A percentile compares a stretch with the other conserved stretches of the same genome.
These are phyloP conservation scores for Dimocarpus longan DNA, from an alignment of 345 rosid species.

Conservation along the genomic window DNA sequence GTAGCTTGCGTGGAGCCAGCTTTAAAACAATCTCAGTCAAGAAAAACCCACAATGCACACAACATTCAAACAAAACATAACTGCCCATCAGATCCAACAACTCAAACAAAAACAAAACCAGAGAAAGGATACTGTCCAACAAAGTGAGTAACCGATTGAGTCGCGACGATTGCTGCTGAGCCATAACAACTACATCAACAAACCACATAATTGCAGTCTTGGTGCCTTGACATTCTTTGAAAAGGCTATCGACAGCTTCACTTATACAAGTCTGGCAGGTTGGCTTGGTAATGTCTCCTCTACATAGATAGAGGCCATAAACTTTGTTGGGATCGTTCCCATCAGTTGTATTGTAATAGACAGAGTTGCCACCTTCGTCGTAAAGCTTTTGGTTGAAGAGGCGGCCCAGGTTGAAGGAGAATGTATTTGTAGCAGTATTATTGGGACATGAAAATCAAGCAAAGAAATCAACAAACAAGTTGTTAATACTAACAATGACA, in stretches of 20 bases:
- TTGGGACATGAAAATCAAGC: no score
- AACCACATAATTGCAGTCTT: slow-evolving; percentile 26
- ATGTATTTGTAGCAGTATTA: neutral
- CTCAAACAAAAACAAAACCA: neutral
- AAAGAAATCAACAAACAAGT: no score
- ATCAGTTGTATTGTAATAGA: neutral
- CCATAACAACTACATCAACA: slow-evolving; percentile 54
- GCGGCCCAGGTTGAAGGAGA: neutral
- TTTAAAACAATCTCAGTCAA: slow-evolving; percentile 34
- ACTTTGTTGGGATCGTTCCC: slow-evolving; percentile 16
- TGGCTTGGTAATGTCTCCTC: neutral
- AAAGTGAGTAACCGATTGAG: slow-evolving; percentile 95
- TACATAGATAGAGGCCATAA: slow-evolving; percentile 26
- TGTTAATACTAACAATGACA: no score
- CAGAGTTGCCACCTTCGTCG: neutral
- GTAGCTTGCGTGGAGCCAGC: slow-evolving; percentile 99
- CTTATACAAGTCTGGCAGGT: slow-evolving; percentile 24
- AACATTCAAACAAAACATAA: slow-evolving; percentile 1
- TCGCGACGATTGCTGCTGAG: slow-evolving; percentile 94
- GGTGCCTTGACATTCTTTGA: slow-evolving; percentile 24
- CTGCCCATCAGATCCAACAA: slow-evolving; percentile 33
- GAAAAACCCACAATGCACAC: slow-evolving; percentile 24
- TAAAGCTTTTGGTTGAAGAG: neutral
- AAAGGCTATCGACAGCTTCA: neutral
- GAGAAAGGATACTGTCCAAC: slow-evolving; percentile 88